phyloP scores from a whole-genome alignment of 1,139 yeast genomes.

The Taphrina populina region DNA sequence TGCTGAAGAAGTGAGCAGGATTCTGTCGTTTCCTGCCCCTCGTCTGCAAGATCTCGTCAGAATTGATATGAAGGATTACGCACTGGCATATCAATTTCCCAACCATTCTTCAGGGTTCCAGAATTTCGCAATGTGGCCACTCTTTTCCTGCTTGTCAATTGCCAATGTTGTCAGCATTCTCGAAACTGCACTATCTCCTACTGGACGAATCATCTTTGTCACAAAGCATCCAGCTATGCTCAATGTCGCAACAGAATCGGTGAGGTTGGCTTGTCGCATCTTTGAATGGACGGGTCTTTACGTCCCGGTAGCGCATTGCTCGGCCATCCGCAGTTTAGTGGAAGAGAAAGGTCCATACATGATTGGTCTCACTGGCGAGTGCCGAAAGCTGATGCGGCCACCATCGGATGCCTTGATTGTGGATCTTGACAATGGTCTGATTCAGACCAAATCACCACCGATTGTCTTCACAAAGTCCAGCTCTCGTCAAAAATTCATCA shows the following conservation, averaged over 20 bases:
- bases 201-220: constrained; percentile 28
- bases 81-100: constrained; percentile 31
- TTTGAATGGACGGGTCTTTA: constrained; percentile 31
- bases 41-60: constrained; percentile 30
- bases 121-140: constrained; percentile 34
- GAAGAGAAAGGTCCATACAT: constrained; percentile 32
- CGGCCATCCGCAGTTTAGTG: constrained; percentile 5
- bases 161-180: constrained; percentile 29
- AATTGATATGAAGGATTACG: constrained; percentile 32
- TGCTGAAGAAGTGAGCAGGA: constrained; percentile 30
- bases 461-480: constrained; percentile 20
- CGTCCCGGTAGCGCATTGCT: constrained; percentile 30
- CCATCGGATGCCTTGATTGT: constrained; percentile 29
- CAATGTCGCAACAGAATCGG: constrained; percentile 29
- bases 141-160: constrained; percentile 27
- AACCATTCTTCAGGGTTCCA: constrained; percentile 17
- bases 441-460: constrained; percentile 28
- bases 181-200: constrained; percentile 26
- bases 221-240: constrained; percentile 25
- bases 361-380: constrained; percentile 22
- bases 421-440: constrained; percentile 24
- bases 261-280: constrained; percentile 21
- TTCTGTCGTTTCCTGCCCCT: constrained; percentile 31
- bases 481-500: constrained; percentile 26
- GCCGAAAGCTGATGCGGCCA: constrained; percentile 24